Evolutionary conservation across 139 green algal species (phyloP), one percentile per base, ranked within the genome.

Genomic region (Trebouxia sp.): DNA sequence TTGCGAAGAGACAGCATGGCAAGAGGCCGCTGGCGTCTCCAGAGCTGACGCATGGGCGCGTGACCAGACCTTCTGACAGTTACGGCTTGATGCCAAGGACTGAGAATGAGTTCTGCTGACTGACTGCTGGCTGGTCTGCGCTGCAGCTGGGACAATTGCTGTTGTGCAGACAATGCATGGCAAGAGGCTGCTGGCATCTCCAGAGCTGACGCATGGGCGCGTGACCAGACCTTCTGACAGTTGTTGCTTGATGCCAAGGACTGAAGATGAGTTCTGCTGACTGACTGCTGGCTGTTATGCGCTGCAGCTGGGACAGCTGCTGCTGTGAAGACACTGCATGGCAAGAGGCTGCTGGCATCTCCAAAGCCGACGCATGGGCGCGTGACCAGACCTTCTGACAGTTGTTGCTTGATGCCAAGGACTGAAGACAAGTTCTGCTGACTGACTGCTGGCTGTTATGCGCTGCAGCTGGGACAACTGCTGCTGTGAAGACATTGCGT

Each of bases 321-420:
- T 97, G 93, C 83, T 96, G 92, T 81, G 94, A 97, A 82, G 81
- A 77, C 56, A 75, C 89, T 26, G 87, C 89, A 10, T 97, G 93
- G 93, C 80, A 89, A 56, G 42, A 41, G 37, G 74, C 51, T 12
- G 81, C 82, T 3, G 72, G 83, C 26, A 65, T 88, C n/a, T 83
- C 90, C 75, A 79, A 90, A 74, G 7, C 77, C 82, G 51, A 20
- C 56, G n/a, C 9, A n/a, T 39, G 83, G 77, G 1, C 22, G 66
- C 22, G 47, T n/a, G n/a, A 70, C 24, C 85, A 91, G 66, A 58
- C 82, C 32, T 89, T 83, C 32, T 89, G 88, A 26, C 87, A 93
- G 74, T 45, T 95, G 72, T 75, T 97, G 47, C 91, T 96, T 48
- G 93, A 97, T 51, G 75, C 86, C 17, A 79, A 88, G 0, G 91